Percentiles rank a stretch among this genome's conserved stretches.
Conservation (phyloP, 2,329 filamentous ascomycete genomes). For the Ophioceras dolichostomum region DNA sequence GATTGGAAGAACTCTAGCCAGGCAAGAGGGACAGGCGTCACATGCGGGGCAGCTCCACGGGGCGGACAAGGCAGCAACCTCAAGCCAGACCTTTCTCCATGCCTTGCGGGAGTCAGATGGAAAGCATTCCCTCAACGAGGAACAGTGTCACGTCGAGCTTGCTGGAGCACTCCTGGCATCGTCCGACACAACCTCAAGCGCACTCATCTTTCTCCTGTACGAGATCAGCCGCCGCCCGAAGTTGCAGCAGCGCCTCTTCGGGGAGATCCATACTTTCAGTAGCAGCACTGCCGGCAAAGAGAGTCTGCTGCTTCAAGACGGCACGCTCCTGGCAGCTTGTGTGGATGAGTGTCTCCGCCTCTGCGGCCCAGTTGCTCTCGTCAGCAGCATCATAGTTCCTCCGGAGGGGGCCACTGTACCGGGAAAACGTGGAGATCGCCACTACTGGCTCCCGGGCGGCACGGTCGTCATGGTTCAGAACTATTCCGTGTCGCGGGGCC, state of each 20-base stretch:
- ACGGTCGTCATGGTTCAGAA: not conserved
- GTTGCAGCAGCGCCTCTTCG: not conserved
- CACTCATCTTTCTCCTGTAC: not conserved
- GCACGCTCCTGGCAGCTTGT: not conserved
- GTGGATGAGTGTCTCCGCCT: not conserved
- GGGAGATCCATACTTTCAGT: not conserved
- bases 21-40: no score
- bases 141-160: not conserved
- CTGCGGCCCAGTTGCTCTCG: not conserved
- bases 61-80: no score
- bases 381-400: not conserved
- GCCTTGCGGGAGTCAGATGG: not conserved
- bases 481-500: not conserved
- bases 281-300: no score
- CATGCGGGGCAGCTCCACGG: not conserved
- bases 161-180: not conserved
- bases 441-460: not conserved
- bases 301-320: no score
- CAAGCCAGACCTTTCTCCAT: not conserved
- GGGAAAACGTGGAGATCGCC: no score
- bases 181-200: not conserved
- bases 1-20: no score
- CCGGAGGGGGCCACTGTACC: not conserved
- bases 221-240: not conserved
- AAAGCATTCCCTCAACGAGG: not conserved